These are phyloP conservation scores for Xylariaceae sp. DNA, from an alignment of 2,329 filamentous ascomycete species.

Conservation along the genomic window DNA sequence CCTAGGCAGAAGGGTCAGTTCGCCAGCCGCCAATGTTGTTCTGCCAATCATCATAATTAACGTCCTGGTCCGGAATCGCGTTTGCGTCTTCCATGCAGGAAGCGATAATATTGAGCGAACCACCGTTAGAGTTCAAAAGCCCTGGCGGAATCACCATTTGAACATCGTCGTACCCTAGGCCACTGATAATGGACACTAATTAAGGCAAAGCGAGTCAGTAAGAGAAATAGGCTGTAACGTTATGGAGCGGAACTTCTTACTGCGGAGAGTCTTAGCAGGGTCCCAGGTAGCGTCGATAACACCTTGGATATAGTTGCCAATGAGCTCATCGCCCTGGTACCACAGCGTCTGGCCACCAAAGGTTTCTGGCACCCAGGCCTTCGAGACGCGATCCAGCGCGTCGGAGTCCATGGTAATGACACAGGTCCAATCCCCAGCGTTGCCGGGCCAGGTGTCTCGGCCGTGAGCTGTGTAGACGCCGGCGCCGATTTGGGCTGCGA, in stretches of 20 bases:
- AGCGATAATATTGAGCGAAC: neutral
- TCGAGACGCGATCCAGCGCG: neutral
- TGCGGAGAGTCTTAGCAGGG: neutral
- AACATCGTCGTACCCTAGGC: neutral
- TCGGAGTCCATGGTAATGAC: neutral
- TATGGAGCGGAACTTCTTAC: neutral
- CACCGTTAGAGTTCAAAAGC: neutral
- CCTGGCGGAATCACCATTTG: neutral
- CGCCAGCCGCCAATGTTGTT: neutral
- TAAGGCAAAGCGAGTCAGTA: too few species aligned
- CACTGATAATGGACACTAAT: neutral
- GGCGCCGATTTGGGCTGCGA: neutral
- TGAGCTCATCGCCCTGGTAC: neutral
- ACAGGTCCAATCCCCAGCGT: neutral
- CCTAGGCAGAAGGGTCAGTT: neutral
- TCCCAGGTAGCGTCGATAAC: neutral
- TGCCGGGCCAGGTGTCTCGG: neutral
- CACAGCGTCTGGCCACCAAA: neutral
- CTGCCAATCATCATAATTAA: slow-evolving; percentile 1
- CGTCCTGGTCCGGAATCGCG: neutral
- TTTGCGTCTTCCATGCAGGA: neutral
- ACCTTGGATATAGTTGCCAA: neutral
- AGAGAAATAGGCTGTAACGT: too few species aligned
- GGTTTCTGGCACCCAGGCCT: neutral
- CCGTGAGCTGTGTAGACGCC: neutral